phyloP scores from a whole-genome alignment of 1,284 basidiomycete species.

The Exobasidium cylindrosporum region DNA sequence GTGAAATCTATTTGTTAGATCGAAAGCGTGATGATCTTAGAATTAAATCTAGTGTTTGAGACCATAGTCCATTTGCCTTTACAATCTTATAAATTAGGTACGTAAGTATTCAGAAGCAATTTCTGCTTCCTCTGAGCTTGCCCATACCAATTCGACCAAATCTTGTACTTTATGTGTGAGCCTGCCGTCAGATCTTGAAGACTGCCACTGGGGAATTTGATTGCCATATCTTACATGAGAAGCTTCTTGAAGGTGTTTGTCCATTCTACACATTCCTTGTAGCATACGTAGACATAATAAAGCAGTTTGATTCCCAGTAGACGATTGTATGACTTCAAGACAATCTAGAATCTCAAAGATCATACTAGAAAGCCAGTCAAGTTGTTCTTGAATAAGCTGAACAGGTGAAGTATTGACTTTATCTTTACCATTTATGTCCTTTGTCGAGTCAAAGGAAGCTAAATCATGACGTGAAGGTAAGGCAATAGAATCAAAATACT shows the following conservation, averaged over 20 bases:
- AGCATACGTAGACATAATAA: neutral
- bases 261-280: neutral
- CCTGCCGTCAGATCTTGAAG: no score
- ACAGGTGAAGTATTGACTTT: neutral
- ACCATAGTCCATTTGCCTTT: no score
- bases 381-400: neutral
- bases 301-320: neutral
- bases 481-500: neutral
- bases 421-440: neutral
- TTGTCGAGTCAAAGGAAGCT: no score
- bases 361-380: neutral
- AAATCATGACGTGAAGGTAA: neutral
- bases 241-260: neutral
- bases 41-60: no score
- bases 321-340: neutral
- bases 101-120: no score
- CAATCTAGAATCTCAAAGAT: conserved; percentile 2
- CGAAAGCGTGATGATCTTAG: no score
- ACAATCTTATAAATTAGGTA: no score
- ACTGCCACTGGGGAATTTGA: no score
- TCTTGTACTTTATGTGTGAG: no score
- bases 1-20: no score
- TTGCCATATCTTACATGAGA: neutral
- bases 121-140: no score
- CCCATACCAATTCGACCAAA: no score